phyloP scores from a whole-genome alignment of 495 filamentous ascomycete genomes.

The Xylaria telfairii region DNA sequence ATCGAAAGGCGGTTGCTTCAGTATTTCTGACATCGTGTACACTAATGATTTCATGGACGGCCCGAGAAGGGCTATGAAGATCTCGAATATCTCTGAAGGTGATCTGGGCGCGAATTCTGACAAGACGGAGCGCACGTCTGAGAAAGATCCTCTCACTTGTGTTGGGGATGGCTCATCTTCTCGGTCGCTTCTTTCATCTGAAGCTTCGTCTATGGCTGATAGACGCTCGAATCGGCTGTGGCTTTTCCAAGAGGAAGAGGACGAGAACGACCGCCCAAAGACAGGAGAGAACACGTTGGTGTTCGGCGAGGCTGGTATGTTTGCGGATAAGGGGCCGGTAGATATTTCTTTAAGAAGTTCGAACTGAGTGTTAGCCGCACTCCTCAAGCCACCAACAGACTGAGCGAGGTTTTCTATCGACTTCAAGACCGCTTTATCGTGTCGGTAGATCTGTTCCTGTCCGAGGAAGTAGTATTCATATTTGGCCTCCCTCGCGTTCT shows the following conservation, averaged over 20 bases:
- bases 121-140: constrained; percentile 28
- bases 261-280: constrained; percentile 38
- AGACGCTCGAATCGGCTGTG: constrained; percentile 48
- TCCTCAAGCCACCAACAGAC: constrained; percentile 87
- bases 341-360: constrained; percentile 71
- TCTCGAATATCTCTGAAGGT: constrained; percentile 80
- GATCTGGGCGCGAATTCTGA: constrained; percentile 48
- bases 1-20: constrained; percentile 85
- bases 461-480: constrained; percentile 88
- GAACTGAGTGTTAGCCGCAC: constrained; percentile 89
- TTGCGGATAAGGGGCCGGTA: constrained; percentile 24
- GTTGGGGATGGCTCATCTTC: constrained; percentile 40
- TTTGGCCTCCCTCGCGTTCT: constrained; percentile 84
- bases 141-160: constrained; percentile 9
- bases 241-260: constrained; percentile 39
- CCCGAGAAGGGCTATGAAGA: constrained; percentile 85
- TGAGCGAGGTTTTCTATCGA: constrained; percentile 88
- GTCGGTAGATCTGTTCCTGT: constrained; percentile 78
- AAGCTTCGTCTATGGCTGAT: constrained; percentile 69
- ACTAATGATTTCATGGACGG: constrained; percentile 96
- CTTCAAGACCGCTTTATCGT: constrained; percentile 80
- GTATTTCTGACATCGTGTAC: constrained; percentile 84
- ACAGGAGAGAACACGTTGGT: constrained; percentile 41
- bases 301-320: constrained; percentile 38
- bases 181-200: constrained; percentile 63